phyloP scores from a whole-genome alignment of 2,329 filamentous ascomycete species.

The Trichoderma citrinoviride region DNA sequence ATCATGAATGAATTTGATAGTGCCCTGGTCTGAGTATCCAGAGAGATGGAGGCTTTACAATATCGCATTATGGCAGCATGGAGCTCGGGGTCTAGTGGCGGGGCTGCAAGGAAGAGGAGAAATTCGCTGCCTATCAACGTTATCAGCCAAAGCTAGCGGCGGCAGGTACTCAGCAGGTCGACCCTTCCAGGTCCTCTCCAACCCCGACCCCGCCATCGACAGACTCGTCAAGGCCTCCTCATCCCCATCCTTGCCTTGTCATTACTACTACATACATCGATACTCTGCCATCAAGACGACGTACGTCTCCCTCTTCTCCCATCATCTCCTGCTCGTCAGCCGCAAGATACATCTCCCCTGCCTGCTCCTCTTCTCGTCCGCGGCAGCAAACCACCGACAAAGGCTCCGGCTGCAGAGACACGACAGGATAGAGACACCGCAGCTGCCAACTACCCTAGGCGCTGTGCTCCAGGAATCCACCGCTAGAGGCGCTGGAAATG shows the following conservation, averaged over 20 bases:
- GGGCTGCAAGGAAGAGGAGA: not conserved
- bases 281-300: not conserved
- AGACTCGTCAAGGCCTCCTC: not conserved
- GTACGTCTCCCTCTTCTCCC: not conserved
- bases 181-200: not conserved
- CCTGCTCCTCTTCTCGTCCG: not conserved
- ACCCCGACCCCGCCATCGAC: slow-evolving; percentile 17
- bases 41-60: not conserved
- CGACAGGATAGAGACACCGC: not conserved
- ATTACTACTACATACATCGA: not conserved
- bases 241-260: not conserved
- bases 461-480: slow-evolving; percentile 9
- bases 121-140: slow-evolving; percentile 3
- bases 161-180: not conserved
- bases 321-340: not conserved
- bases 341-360: too few relatives aligned
- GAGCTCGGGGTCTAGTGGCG: not conserved
- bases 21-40: too few relatives aligned
- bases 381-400: not conserved
- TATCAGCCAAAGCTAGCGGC: not conserved
- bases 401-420: not conserved
- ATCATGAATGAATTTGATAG: not conserved
- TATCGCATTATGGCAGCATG: not conserved
- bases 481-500: slow-evolving; percentile 14
- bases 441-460: slow-evolving; percentile 7